Evolutionary conservation across 345 rosid genomes (phyloP), one percentile per base, ranked within the genome.

Genomic region (Lepidium sativum): DNA sequence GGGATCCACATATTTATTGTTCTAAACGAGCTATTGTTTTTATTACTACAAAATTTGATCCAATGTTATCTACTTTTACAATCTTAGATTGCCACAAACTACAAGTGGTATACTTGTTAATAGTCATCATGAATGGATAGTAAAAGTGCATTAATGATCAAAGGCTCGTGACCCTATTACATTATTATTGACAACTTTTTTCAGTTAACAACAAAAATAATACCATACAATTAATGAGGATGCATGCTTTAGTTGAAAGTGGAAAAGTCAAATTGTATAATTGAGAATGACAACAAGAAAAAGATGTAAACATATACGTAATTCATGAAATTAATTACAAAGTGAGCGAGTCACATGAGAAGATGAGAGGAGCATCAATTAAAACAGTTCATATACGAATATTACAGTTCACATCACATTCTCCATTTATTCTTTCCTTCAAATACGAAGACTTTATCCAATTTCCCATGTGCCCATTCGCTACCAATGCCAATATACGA

Each of bases 231-330:
- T 49, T 33, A 16, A 63, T 45, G 59, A 33, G 67, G 57, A 14
- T 1, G 21, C 21, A 20, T 59, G 59, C 52, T 68, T 70, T 37
- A 29, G 32, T 14, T 29, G 25, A 55, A 63, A 47, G 65, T 21
- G 39, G 23, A 49, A 71, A 63, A 71, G 65, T 62, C 63, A 56
- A 32, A 64, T 55, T 47, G 59, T 11, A 71, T 71, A 8, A 71
- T 64, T 71, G 70, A 64, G 65, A 56, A 63, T 55, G 75, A 64
- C 65, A 64, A 64, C 33, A 47, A 64, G 75, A 64, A 55, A 55
- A 48, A 56, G 44, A 56, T n/a, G n/a, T n/a, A n/a, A n/a, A n/a
- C n/a, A n/a, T n/a, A n/a, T n/a, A 38, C 42, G 43, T 47, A 32
- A 21, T 39, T 63, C 15, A 63, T 48, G 59, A 55, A 53, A 3